These are phyloP conservation scores for Arctium lappa DNA, from an alignment of 129 eudicot species.

Conservation along the genomic window DNA sequence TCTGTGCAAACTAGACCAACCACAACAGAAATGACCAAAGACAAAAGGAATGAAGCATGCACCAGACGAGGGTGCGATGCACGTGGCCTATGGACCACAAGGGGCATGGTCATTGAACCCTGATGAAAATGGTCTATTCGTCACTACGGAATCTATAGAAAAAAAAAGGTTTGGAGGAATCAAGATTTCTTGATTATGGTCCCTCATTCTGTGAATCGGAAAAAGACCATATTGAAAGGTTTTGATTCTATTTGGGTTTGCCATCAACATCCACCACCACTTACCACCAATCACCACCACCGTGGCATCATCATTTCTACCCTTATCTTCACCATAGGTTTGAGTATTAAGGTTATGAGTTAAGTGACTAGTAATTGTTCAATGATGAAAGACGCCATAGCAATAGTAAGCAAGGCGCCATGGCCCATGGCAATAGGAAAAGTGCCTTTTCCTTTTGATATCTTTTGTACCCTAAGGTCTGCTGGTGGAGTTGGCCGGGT, in stretches of 20 bases:
- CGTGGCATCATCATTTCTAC: not conserved
- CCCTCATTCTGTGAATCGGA: not conserved
- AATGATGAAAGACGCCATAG: not conserved
- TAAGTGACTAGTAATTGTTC: not conserved
- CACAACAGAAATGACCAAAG: not conserved
- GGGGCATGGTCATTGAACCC: not conserved
- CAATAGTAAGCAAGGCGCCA: not conserved
- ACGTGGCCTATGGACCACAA: not conserved
- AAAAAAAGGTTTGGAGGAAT: not conserved
- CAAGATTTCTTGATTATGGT: not conserved
- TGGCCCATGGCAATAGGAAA: not conserved
- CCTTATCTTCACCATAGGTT: not conserved
- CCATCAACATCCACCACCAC: not conserved
- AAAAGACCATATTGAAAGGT: not conserved
- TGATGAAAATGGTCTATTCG: not conserved
- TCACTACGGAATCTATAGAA: not conserved
- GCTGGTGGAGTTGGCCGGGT: too few species aligned
- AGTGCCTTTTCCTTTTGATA: not conserved
- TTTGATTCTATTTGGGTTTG: not conserved
- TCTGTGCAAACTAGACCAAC: not conserved
- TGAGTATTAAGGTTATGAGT: not conserved
- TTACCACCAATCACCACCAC: not conserved
- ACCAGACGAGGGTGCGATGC: constrained; percentile 4
- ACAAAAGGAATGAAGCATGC: constrained; percentile 4
- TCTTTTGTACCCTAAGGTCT: not conserved